Conservation (phyloP, 805 yeast species). For the Yarrowia sp. region DNA sequence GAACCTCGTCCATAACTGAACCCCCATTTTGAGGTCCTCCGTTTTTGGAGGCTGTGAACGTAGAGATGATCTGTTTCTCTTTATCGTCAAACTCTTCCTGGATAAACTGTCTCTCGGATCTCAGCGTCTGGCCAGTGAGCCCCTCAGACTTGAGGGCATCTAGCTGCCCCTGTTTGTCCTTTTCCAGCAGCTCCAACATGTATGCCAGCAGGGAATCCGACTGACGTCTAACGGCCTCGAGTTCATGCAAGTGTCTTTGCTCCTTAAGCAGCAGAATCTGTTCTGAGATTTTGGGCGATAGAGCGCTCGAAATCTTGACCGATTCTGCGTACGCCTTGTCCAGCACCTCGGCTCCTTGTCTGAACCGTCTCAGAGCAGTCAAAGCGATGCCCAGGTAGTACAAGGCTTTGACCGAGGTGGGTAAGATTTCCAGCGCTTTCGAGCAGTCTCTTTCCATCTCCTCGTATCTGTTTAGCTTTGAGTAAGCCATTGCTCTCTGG, state of each 20-base stretch:
- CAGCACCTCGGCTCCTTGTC: slow-evolving; percentile 23
- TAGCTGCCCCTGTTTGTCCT: slow-evolving; percentile 8
- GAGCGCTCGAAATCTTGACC: slow-evolving; percentile 22
- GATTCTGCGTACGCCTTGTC: slow-evolving; percentile 20
- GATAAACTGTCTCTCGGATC: not conserved
- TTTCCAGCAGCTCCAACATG: slow-evolving; percentile 6
- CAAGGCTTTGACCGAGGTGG: slow-evolving; percentile 18
- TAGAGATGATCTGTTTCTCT: not conserved
- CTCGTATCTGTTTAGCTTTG: slow-evolving; percentile 16
- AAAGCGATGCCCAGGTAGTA: slow-evolving; percentile 21
- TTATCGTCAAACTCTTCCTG: slow-evolving; percentile 11
- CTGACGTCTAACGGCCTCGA: not conserved
- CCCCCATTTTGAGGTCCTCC: not conserved
- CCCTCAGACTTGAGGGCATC: slow-evolving; percentile 1
- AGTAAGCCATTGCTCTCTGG: slow-evolving; percentile 31
- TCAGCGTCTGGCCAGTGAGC: not conserved
- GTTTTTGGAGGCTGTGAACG: slow-evolving; percentile 2
- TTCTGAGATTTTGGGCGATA: slow-evolving; percentile 28
- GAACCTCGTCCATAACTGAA: slow-evolving; percentile 46
- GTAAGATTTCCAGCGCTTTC: slow-evolving; percentile 22
- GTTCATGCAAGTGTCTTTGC: slow-evolving; percentile 15
- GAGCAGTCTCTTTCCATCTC: slow-evolving; percentile 35
- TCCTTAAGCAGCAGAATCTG: slow-evolving; percentile 23
- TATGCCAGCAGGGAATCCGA: slow-evolving; percentile 2
- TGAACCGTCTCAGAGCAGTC: slow-evolving; percentile 12